These are phyloP conservation scores for Cymbidium sinense DNA, from an alignment of 106 monocot species.

Conservation along the genomic window DNA sequence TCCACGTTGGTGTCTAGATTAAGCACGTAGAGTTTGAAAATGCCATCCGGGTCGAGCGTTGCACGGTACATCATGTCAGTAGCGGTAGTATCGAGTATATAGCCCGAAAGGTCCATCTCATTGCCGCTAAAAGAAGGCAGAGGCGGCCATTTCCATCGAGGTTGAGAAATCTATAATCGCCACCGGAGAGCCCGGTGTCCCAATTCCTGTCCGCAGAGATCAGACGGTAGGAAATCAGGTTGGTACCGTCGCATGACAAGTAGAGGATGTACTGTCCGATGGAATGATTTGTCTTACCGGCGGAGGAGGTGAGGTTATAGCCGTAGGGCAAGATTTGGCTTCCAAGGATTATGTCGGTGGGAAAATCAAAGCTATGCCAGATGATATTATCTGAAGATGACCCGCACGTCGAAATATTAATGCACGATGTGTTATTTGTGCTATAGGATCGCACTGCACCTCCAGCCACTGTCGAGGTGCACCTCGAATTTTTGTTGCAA, in stretches of 20 bases:
- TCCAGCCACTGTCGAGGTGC: not conserved
- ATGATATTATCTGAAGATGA: not conserved
- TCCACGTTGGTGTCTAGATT: not conserved
- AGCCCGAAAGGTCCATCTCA: not conserved
- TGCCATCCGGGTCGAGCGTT: not conserved
- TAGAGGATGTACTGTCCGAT: conserved; percentile 12
- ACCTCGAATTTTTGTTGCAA: too few species aligned
- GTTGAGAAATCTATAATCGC: not conserved
- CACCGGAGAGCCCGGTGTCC: too few species aligned
- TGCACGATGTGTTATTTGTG: too few species aligned
- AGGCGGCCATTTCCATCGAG: not conserved
- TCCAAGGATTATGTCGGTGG: conserved; percentile 34
- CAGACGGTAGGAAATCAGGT: too few species aligned
- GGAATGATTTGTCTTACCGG: too few species aligned
- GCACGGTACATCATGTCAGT: not conserved
- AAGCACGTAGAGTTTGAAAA: not conserved
- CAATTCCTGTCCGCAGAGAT: too few species aligned
- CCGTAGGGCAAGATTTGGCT: conserved; percentile 5
- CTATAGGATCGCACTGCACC: too few species aligned
- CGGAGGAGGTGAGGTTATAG: too few species aligned
- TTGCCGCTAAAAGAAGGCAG: not conserved
- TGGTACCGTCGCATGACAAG: not conserved
- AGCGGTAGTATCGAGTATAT: not conserved
- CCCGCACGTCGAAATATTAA: not conserved
- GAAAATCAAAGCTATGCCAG: conserved; percentile 17